phyloP scores from a whole-genome alignment of 1,284 basidiomycete genomes.

The Naganishia albida region DNA sequence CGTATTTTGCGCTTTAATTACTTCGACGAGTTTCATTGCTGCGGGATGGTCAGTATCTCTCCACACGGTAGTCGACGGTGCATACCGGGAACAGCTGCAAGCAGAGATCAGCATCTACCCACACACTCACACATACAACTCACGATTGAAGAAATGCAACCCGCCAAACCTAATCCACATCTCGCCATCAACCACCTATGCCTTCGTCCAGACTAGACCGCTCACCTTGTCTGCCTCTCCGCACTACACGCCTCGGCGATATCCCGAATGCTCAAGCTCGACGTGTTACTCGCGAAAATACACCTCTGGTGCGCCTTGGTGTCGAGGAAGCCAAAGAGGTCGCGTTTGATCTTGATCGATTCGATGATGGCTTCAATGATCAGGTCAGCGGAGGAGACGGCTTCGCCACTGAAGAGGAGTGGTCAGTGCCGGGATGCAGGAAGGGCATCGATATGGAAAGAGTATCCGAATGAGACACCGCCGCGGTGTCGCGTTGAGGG shows the following conservation, averaged over 20 bases:
- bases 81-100: slow-evolving; percentile 20
- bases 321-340: slow-evolving; percentile 60
- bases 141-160: slow-evolving; percentile 61
- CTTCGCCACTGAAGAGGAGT: slow-evolving; percentile 45
- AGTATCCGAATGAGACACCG: too few species aligned
- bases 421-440: too few species aligned
- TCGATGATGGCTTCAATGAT: slow-evolving; percentile 64
- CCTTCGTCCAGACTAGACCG: background rate
- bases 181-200: background rate
- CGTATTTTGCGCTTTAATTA: slow-evolving; percentile 58
- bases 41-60: slow-evolving; percentile 31
- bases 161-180: slow-evolving; percentile 53
- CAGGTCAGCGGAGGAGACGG: slow-evolving; percentile 58
- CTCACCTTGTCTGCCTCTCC: slow-evolving; percentile 51
- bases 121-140: slow-evolving; percentile 27
- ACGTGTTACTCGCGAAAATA: slow-evolving; percentile 62
- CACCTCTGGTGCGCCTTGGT: slow-evolving; percentile 53
- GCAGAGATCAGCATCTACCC: background rate
- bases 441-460: too few species aligned
- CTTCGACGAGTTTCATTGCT: slow-evolving; percentile 63
- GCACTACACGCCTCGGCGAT: slow-evolving; percentile 55
- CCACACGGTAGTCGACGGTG: background rate
- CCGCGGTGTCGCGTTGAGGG: too few species aligned
- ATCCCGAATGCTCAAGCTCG: slow-evolving; percentile 58
- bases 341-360: slow-evolving; percentile 60